Evolutionary conservation across 257 asterid species (phyloP).

Genomic region (Datura wrightii): DNA sequence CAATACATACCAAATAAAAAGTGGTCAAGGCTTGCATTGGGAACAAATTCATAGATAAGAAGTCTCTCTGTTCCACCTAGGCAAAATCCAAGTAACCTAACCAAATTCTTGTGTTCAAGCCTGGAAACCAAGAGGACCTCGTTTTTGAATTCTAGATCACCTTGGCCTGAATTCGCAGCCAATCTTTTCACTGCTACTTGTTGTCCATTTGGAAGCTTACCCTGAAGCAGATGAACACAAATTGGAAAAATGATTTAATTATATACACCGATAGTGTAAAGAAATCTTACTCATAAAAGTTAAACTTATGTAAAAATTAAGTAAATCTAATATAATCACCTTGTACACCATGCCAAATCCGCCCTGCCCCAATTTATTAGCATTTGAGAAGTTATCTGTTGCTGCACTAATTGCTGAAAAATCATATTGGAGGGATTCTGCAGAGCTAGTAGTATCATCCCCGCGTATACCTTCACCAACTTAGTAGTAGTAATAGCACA

Average conservation of each 20-base stretch:
- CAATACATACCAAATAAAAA: slow-evolving; percentile 39
- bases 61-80: neutral
- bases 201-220: neutral
- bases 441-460: neutral
- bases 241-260: neutral
- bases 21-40: slow-evolving; percentile 40
- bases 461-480: neutral
- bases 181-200: neutral
- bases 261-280: neutral
- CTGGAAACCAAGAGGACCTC: neutral
- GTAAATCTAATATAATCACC: neutral
- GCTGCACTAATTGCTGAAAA: slow-evolving; percentile 32
- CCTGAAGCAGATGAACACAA: neutral
- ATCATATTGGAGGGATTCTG: slow-evolving; percentile 39
- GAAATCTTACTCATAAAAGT: neutral
- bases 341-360: slow-evolving; percentile 43
- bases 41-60: slow-evolving; percentile 40
- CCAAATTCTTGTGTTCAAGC: slow-evolving; percentile 22
- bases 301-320: neutral
- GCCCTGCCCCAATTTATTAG: slow-evolving; percentile 35
- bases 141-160: slow-evolving; percentile 10
- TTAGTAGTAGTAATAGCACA: neutral
- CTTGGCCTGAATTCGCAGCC: neutral
- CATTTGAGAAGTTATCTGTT: slow-evolving; percentile 37
- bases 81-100: neutral